Evolutionary conservation across 1,284 basidiomycete species (phyloP).

Genomic region (Chiua sp.): DNA sequence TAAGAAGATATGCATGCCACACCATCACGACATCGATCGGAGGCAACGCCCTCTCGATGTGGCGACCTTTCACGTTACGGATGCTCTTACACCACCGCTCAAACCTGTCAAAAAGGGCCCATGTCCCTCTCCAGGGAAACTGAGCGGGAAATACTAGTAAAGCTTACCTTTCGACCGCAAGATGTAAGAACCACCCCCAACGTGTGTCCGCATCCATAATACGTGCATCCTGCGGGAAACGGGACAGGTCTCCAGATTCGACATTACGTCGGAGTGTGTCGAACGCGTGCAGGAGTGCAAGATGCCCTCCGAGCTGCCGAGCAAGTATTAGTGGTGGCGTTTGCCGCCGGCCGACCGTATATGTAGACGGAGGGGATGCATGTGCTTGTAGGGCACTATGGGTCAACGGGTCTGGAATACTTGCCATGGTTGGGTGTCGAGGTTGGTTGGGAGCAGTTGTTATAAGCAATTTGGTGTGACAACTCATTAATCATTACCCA

Average conservation of each 20-base stretch:
- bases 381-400: not conserved
- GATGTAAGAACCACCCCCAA: constrained; percentile 34
- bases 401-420: not conserved
- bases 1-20: constrained; percentile 54
- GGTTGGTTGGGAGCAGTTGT: not conserved
- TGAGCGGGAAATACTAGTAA: not conserved
- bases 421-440: not conserved
- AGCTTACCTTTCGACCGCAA: constrained; percentile 33
- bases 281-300: constrained; percentile 17
- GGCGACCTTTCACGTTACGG: not conserved
- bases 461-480: not conserved
- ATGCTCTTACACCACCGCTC: constrained; percentile 22
- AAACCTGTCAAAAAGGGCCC: constrained; percentile 11
- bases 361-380: not conserved
- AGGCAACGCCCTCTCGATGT: constrained; percentile 29
- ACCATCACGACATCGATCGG: constrained; percentile 52
- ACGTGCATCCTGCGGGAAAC: constrained; percentile 4
- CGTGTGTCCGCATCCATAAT: constrained; percentile 22
- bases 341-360: constrained; percentile 4
- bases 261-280: constrained; percentile 10
- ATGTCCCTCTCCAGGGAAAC: not conserved
- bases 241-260: constrained; percentile 1
- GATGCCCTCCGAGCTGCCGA: constrained; percentile 17
- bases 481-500: not conserved
- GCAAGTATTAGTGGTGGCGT: constrained; percentile 10